Conservation (phyloP, 306 rosid species). For the Castanea sativa region DNA sequence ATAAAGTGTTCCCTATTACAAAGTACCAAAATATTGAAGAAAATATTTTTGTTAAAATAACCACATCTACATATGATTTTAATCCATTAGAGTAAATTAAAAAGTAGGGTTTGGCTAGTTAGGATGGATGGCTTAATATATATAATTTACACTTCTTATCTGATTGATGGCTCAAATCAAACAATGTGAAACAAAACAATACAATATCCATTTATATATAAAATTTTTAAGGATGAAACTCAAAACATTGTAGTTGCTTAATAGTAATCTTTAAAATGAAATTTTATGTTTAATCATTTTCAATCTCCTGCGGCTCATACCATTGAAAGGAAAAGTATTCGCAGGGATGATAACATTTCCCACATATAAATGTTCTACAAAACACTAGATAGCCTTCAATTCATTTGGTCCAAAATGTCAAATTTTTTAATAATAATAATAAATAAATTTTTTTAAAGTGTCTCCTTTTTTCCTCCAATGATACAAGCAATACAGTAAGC, state of each 20-base stretch:
- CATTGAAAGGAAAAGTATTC: too few species aligned
- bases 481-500: neutral
- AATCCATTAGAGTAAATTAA: neutral
- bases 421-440: neutral
- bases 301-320: too few species aligned
- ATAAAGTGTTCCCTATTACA: conserved; percentile 60
- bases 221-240: too few species aligned
- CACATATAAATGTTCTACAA: neutral
- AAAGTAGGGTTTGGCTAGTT: neutral
- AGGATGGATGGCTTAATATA: neutral
- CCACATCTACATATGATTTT: neutral
- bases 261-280: too few species aligned
- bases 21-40: neutral
- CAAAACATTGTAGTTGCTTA: too few species aligned
- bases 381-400: neutral
- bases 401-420: neutral
- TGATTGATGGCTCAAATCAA: neutral
- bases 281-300: too few species aligned
- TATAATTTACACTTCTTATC: neutral
- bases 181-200: too few species aligned
- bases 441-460: neutral
- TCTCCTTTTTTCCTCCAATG: neutral
- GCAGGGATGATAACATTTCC: neutral
- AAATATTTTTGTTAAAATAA: neutral
- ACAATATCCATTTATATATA: too few species aligned